Evolutionary conservation across 176 grass and related monocot genomes (phyloP).

Genomic region (Carex scoparia): DNA sequence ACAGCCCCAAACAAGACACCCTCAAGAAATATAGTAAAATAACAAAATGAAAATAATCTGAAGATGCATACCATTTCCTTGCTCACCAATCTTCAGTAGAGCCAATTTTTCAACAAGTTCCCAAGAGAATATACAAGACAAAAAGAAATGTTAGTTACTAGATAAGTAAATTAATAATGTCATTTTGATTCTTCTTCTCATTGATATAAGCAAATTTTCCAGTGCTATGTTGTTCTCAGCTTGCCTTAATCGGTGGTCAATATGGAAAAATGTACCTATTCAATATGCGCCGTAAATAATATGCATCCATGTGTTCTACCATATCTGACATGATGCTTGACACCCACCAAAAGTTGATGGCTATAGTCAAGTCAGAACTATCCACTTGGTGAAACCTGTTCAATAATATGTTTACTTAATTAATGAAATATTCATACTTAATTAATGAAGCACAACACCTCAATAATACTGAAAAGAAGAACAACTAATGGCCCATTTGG

Average conservation of each 20-base stretch:
- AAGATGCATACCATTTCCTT: constrained; percentile 64
- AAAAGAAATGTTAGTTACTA: constrained; percentile 33
- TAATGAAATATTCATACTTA: background rate
- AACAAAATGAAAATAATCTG: constrained; percentile 16
- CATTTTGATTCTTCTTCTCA: background rate
- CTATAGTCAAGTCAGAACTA: constrained; percentile 90
- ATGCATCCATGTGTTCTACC: constrained; percentile 93
- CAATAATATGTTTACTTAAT: constrained; percentile 11
- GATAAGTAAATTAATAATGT: background rate
- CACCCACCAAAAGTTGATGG: constrained; percentile 94
- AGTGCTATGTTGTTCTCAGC: background rate
- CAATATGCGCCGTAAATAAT: constrained; percentile 77
- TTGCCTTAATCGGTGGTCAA: background rate
- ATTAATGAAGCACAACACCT: background rate
- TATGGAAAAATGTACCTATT: constrained; percentile 58
- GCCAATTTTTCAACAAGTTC: constrained; percentile 23
- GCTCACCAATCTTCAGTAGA: constrained; percentile 83
- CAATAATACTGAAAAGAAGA: background rate
- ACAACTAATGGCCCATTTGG: background rate
- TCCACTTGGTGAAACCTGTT: constrained; percentile 97
- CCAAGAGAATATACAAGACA: constrained; percentile 18
- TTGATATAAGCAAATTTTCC: background rate
- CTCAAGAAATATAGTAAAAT: background rate
- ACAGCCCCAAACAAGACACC: background rate
- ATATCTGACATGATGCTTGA: constrained; percentile 79